Base-by-base conservation (phyloP, 202 grass and related monocot species). In the Carex arenaria region DNA sequence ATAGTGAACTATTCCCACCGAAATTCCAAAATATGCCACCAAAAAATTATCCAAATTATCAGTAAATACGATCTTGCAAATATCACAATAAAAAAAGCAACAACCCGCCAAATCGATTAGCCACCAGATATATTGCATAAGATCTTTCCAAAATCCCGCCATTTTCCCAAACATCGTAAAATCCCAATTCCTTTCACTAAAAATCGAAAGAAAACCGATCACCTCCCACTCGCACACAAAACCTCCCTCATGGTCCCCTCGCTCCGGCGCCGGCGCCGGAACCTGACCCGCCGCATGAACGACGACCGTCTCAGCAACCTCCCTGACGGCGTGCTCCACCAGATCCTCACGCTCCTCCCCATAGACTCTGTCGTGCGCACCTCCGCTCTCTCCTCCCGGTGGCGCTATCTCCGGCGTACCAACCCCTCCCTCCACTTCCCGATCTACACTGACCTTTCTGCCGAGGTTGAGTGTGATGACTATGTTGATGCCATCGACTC, bases 301-400 rank as follows among this genome's bases (percentile, higher is more conserved):
- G 8, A 40, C 30, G 69, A 73, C 17, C 40, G 69, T 14, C 10
- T 73, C 4, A 73, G 69, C 17, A n/a, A 14, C 10, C 69, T 73
- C 5, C 32, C 38, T 10, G 69, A 73, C 69, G 69, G 69, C 11
- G 17, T 73, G n/a, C 38, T 73, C 17, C 69, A 73, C 40, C 28
- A 20, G 13, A 73, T 73, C 18, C 69, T 73, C 32, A 52, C 69
- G 5, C 69, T n/a, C 69, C 69, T 73, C n/a, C 69, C 69, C 34
- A 42, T 73, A 30, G 69, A 73, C 69, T 13, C 69, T 15, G 69
- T 42, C 40, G 40, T 73, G 36, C 69, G 40, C 32, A 73, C 69
- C 69, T 73, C 69, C 18, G 40, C 17, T 38, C 69, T 73, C 36
- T 73, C 69, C 5, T 73, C 69, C 69, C 15, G 69, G 7, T 73